Conservation (phyloP, 1,139 yeast genomes). For the Saccharomycopsis crataegensis region DNA sequence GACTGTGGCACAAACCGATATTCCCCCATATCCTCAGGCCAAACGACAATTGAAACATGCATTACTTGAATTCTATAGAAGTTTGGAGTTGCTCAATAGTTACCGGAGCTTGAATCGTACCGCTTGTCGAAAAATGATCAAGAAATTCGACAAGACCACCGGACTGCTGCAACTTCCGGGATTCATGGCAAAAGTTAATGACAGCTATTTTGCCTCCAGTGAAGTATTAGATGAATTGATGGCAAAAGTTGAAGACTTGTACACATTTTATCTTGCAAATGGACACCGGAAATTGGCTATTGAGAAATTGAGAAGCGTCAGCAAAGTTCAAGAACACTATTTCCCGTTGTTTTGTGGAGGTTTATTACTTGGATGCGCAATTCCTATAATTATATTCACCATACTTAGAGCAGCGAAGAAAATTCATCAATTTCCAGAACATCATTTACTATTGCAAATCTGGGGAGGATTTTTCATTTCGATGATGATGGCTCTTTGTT, state of each 20-base stretch:
- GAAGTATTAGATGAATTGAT: conserved; percentile 59
- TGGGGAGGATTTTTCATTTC: conserved; percentile 88
- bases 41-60: conserved; percentile 72
- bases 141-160: conserved; percentile 79
- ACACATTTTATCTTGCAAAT: conserved; percentile 58
- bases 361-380: conserved; percentile 56
- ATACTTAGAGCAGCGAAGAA: conserved; percentile 42
- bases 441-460: conserved; percentile 52
- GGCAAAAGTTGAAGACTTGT: conserved; percentile 59
- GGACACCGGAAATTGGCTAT: conserved; percentile 69
- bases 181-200: conserved; percentile 54
- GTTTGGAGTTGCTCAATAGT: conserved; percentile 69
- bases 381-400: conserved; percentile 54
- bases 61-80: conserved; percentile 69
- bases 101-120: conserved; percentile 75
- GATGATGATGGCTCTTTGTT: conserved; percentile 49
- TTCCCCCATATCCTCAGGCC: conserved; percentile 61
- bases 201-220: conserved; percentile 54
- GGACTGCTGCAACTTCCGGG: conserved; percentile 38
- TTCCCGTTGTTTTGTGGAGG: conserved; percentile 52
- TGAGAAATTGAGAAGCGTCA: conserved; percentile 58
- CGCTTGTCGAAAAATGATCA: conserved; percentile 81
- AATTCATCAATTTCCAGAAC: conserved; percentile 29
- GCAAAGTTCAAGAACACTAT: conserved; percentile 35
- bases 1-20: background rate